Base-by-base conservation (phyloP, 768 basidiomycete species). In the Pleurotus giganteus region DNA sequence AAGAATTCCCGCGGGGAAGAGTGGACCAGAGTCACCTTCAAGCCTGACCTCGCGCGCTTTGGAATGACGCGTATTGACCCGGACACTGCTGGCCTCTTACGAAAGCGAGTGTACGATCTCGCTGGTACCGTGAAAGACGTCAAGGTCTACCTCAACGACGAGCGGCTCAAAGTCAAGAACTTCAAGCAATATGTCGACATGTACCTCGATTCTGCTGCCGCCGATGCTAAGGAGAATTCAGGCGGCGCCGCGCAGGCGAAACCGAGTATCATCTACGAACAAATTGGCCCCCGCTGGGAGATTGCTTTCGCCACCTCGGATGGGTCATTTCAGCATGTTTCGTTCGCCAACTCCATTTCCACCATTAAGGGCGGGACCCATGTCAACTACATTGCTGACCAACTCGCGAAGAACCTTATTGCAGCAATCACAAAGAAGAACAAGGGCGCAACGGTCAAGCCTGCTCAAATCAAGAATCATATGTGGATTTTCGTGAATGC, bases 401-500 rank as follows among this genome's bases (percentile, higher is more conserved):
- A 95, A 68, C 80, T 99, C 49, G 85, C 94, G 19, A 94, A 95
- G 71, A 84, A 81, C 58, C 74, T 98, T 29, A 79, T 94, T 58
- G 74, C 87, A 12, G 80, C 82, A 5, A 94, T 98, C 60, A 75
- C 85, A 66, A 98, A 98, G 85, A 98, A 96, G 84, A 97, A 99
- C 76, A 98, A 97, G 74, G 93, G 79, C 2, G 93, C 94, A n/a
- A 81, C 89, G 0, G 89, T 98, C 64, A 98, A 98, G 69, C 81
- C 91, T 13, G 82, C 86, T 51, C 94, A 97, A 72, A 87, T 98
- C 74, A 96, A 93, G 78, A 94, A 89, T 64, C 95, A 99, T 66
- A 94, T 99, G 86, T 95, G 92, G 93, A 81, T 99, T 52, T 99
- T 98, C 64, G 86, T 99, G 65, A 98, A 98, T 64, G 85, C 92